phyloP scores from a whole-genome alignment of 2,329 filamentous ascomycete species.

The Hypoxylon sp. region DNA sequence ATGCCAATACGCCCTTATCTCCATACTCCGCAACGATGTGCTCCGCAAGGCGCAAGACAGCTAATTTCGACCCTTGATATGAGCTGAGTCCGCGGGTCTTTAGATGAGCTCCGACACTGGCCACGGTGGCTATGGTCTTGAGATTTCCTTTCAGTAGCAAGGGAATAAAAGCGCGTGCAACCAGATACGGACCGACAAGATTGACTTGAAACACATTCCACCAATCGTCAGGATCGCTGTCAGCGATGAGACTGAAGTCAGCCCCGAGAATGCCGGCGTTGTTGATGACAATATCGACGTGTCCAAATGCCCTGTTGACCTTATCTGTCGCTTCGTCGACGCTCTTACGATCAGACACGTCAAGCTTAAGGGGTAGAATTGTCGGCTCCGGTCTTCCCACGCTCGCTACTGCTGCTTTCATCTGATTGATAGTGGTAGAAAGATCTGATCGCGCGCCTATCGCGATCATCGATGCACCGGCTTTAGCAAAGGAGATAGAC shows the following conservation, averaged over 20 bases:
- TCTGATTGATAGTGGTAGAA: slow-evolving; percentile 44
- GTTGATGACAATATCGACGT: slow-evolving; percentile 56
- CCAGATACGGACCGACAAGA: slow-evolving; percentile 62
- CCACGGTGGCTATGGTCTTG: slow-evolving; percentile 61
- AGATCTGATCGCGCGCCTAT: slow-evolving; percentile 51
- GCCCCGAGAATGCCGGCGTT: slow-evolving; percentile 51
- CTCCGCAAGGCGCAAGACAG: slow-evolving; percentile 62
- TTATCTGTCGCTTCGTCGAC: slow-evolving; percentile 53
- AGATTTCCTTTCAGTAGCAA: slow-evolving; percentile 52
- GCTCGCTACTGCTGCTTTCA: slow-evolving; percentile 48
- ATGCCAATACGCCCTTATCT: slow-evolving; percentile 58
- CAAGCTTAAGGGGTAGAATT: slow-evolving; percentile 54
- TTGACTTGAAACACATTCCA: slow-evolving; percentile 64
- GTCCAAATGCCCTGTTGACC: slow-evolving; percentile 54
- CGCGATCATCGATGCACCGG: slow-evolving; percentile 58
- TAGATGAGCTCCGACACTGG: slow-evolving; percentile 58
- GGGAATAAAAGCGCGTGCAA: slow-evolving; percentile 63
- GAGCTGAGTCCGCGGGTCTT: slow-evolving; percentile 52
- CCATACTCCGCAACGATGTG: slow-evolving; percentile 61
- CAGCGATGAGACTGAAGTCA: slow-evolving; percentile 38
- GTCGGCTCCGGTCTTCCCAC: slow-evolving; percentile 50
- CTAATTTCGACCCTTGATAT: slow-evolving; percentile 64
- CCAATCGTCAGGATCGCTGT: slow-evolving; percentile 55
- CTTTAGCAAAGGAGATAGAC: slow-evolving; percentile 53
- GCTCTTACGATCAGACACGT: slow-evolving; percentile 54